phyloP scores from a whole-genome alignment of 2,329 filamentous ascomycete genomes.

The Fusarium albosuccineum region DNA sequence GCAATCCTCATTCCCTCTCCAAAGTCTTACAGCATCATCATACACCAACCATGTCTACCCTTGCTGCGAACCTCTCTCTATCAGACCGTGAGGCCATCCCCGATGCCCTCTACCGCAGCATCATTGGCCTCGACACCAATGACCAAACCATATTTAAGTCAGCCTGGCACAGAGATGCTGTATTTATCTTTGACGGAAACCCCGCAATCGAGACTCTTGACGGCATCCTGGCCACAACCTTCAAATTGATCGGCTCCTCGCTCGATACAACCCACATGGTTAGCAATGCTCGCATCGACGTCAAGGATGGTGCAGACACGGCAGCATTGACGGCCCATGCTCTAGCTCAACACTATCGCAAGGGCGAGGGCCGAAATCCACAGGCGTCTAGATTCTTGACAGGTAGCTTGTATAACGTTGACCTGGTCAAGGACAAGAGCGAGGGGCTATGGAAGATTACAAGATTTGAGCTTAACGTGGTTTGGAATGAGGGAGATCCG shows the following conservation, averaged over 20 bases:
- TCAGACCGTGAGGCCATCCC: slow-evolving; percentile 18
- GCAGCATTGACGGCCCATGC: slow-evolving; percentile 14
- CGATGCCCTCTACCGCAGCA: slow-evolving; percentile 22
- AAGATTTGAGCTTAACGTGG: slow-evolving; percentile 16
- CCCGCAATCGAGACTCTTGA: slow-evolving; percentile 3
- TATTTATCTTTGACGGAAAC: slow-evolving; percentile 12
- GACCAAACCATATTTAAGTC: slow-evolving; percentile 13
- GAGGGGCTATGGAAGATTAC: slow-evolving; percentile 20
- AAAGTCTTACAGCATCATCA: not conserved
- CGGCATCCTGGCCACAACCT: slow-evolving; percentile 15
- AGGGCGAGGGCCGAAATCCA: slow-evolving; percentile 13
- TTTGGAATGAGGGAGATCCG: slow-evolving; percentile 19
- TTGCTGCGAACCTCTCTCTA: slow-evolving; percentile 8
- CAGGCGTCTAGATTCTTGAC: slow-evolving; percentile 12
- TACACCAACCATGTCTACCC: not conserved
- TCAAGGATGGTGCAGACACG: slow-evolving; percentile 12
- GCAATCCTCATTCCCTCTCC: not conserved
- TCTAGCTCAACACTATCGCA: slow-evolving; percentile 22
- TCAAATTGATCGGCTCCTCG: slow-evolving; percentile 4
- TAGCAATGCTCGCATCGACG: slow-evolving; percentile 17
- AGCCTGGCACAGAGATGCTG: slow-evolving; percentile 22
- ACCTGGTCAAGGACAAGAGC: slow-evolving; percentile 14
- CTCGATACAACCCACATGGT: slow-evolving; percentile 20
- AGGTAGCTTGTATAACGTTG: slow-evolving; percentile 19
- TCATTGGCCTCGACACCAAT: slow-evolving; percentile 14